Conservation (phyloP, 768 basidiomycete genomes). For the Austroboletus festivus region DNA sequence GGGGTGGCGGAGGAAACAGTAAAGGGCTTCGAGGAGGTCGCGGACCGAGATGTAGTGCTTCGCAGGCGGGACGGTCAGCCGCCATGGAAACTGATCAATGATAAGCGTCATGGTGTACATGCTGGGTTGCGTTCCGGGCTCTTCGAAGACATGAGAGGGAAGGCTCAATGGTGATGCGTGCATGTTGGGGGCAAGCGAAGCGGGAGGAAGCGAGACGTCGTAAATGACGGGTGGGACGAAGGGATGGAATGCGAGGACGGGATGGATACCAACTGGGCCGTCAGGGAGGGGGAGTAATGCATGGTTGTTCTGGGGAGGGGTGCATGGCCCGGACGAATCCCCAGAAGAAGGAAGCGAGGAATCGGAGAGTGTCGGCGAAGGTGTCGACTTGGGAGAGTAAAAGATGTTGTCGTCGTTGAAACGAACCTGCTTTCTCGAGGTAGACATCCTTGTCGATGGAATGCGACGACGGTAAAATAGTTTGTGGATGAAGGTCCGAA, state of each 20-base stretch:
- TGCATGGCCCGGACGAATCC: slow-evolving; percentile 27
- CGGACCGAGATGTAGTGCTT: slow-evolving; percentile 37
- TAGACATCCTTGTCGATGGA: slow-evolving; percentile 17
- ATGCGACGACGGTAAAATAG: slow-evolving; percentile 8
- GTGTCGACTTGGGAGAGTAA: slow-evolving; percentile 26
- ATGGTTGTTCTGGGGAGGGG: slow-evolving; percentile 28
- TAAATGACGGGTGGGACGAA: slow-evolving; percentile 19
- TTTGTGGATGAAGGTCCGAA: slow-evolving; percentile 13
- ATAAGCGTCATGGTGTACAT: slow-evolving; percentile 29
- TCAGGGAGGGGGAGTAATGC: slow-evolving; percentile 18
- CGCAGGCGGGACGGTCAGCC: slow-evolving; percentile 28
- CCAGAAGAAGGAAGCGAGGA: slow-evolving; percentile 31
- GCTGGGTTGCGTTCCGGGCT: slow-evolving; percentile 32
- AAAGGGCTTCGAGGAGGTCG: slow-evolving; percentile 49
- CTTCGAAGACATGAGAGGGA: slow-evolving; percentile 20
- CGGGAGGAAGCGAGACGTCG: slow-evolving; percentile 18
- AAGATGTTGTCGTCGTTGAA: slow-evolving; percentile 33
- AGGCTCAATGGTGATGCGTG: slow-evolving; percentile 27
- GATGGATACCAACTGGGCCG: slow-evolving; percentile 31
- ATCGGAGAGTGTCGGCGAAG: slow-evolving; percentile 27
- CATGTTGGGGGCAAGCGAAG: slow-evolving; percentile 19
- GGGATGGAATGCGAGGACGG: slow-evolving; percentile 30
- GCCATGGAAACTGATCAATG: slow-evolving; percentile 34
- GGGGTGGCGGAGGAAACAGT: slow-evolving; percentile 39
- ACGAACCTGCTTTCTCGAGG: slow-evolving; percentile 26